Evolutionary conservation across 73 alveolate species (phyloP), one percentile per base, ranked within the genome.

Genomic region (Urostyla sp.): DNA sequence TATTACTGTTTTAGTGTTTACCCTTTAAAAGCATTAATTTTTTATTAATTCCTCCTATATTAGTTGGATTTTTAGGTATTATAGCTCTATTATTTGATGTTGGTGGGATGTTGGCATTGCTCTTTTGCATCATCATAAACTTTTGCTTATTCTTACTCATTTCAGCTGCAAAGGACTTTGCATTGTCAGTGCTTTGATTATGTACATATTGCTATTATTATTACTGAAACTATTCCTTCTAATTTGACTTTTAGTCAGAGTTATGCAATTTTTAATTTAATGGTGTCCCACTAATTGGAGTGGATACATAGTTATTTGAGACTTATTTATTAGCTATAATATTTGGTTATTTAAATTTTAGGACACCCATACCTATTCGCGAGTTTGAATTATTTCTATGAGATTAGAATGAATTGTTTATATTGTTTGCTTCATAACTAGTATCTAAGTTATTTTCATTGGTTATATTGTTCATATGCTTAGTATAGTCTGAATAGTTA

Each of bases 21-120:
- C 44, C 44, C 79, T 63, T 63, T 3, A 63, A 50, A 24, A 63
- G 35, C 15, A 57, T 63, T 7, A 63, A 60, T 23, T 63, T 63
- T 31, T 63, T 63, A 40, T 63, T 63, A n/a, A n/a, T n/a, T n/a
- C n/a, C n/a, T n/a, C n/a, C n/a, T 36, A 63, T 63, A 21, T 60
- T 63, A 21, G 44, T 15, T 3, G 79, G 79, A 23, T 63, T 63
- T 48, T 63, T 63, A 37, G 79, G 79, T 13, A 63, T 63, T 13
- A n/a, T n/a, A n/a, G 79, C 79, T 63, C 79, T 63, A 48, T 46
- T 63, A 10, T 49, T 60, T n/a, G 50, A 18, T 1, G 79, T 63
- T 18, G 79, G 61, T 63, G 2, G 59, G 60, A 43, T 21, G 37
- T 35, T 59, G 20, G 11, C 7, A 26, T 2, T 7, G 24, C 26